Evolutionary conservation across 2,329 filamentous ascomycete genomes (phyloP), one percentile per base, ranked within the genome.

Genomic region (Pestalotiopsis sp.): DNA sequence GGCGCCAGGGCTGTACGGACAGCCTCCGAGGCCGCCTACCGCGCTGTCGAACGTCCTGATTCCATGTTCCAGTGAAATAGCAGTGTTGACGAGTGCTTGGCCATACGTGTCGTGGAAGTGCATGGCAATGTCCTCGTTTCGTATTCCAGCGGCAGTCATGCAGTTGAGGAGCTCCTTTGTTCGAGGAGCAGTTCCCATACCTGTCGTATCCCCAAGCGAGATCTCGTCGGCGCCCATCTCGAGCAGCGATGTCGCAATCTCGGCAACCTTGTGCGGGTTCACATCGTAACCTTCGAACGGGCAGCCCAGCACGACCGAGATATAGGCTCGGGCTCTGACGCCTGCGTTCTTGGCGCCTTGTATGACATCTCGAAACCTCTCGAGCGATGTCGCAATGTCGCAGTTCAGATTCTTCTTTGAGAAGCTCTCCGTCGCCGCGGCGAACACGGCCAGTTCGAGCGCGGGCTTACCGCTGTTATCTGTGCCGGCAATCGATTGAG

Each of bases 141-240:
- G 83, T 3, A 92, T 81, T 0, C 84, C 85, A 0, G 85, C 84
- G 4, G 84, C 81, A 9, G 78, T 75, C 67, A 89, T 75, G 67
- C 75, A 84, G 62, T 82, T 81, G 61, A 89, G 76, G 5, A 89
- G 78, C 68, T 84, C 76, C 66, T 76, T 73, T 0, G 75, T 78
- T 2, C 77, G 75, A 3, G 74, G 72, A 11, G 75, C 75, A 0
- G 93, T 97, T 39, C 94, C 94, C 87, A 97, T 94, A 20, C 94
- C 94, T 0, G 94, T 95, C 0, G 94, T 98, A 75, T 97, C 94
- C 6, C 94, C 94, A 0, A 97, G 87, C 1, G 92, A 92, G 72
- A 98, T 94, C 83, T 97, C 94, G 75, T 97, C 93, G 22, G 93
- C 94, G 20, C 94, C 94, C 84, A 95, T 92, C 75, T 94, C 92